Evolutionary conservation across 805 yeast species (phyloP).

Genomic region (Yarrowia keelungensis): DNA sequence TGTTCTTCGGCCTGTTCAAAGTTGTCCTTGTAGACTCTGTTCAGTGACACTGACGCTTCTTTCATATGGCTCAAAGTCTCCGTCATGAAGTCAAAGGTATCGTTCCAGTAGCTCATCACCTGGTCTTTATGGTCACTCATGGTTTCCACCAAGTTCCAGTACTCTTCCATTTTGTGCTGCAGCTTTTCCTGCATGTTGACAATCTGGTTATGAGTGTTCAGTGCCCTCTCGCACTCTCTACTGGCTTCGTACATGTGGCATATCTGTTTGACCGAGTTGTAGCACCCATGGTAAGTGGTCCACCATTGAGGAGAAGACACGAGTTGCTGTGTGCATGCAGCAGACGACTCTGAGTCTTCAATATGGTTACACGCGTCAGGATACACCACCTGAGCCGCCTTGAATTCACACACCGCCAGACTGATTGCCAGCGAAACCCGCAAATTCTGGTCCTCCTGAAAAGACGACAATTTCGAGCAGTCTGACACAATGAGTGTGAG

Average conservation of each 20-base stretch:
- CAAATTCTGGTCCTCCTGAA: conserved; percentile 37
- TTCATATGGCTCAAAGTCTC: conserved; percentile 2
- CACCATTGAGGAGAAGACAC: conserved; percentile 61
- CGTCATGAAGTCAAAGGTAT: conserved; percentile 18
- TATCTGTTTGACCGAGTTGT: conserved; percentile 59
- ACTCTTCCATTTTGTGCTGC: conserved; percentile 12
- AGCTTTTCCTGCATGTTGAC: conserved; percentile 39
- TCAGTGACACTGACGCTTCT: background rate
- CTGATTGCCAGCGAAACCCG: conserved; percentile 44
- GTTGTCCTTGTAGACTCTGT: background rate
- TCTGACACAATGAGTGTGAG: conserved; percentile 44
- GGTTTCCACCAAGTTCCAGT: background rate
- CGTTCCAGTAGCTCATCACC: conserved; percentile 15
- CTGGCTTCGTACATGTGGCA: conserved; percentile 50
- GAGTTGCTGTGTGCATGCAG: conserved; percentile 44
- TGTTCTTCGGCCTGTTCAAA: conserved; percentile 7
- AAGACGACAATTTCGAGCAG: conserved; percentile 40
- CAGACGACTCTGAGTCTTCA: background rate
- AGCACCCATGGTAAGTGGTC: conserved; percentile 76
- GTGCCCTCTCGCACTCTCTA: conserved; percentile 14
- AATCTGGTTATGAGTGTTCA: conserved; percentile 38
- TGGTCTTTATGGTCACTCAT: background rate
- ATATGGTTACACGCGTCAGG: conserved; percentile 44
- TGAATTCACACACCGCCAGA: conserved; percentile 49
- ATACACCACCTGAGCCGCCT: conserved; percentile 45